Percentiles rank a stretch among this genome's conserved stretches.
Conservation (phyloP, 2,329 filamentous ascomycete species). For the Aspergillus felis region DNA sequence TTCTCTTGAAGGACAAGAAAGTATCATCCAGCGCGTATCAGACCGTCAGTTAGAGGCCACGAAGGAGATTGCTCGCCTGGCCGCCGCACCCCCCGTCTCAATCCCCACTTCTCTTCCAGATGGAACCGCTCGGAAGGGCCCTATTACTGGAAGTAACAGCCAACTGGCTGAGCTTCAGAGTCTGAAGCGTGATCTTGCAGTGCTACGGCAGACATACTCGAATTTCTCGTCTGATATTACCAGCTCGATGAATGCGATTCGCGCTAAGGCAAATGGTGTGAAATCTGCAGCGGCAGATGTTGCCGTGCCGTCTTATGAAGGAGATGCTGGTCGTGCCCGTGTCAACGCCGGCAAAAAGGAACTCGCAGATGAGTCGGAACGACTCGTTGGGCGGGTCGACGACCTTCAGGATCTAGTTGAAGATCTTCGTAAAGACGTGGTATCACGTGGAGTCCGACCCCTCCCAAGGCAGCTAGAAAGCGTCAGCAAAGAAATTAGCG, state of each 20-base stretch:
- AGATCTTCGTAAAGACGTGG: slow-evolving; percentile 95
- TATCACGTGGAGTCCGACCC: slow-evolving; percentile 85
- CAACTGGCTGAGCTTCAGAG: slow-evolving; percentile 76
- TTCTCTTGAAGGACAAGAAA: slow-evolving; percentile 76
- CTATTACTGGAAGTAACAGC: slow-evolving; percentile 45
- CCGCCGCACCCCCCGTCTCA: slow-evolving; percentile 44
- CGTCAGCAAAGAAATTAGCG: slow-evolving; percentile 82
- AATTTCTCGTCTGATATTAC: slow-evolving; percentile 86
- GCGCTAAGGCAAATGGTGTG: slow-evolving; percentile 74
- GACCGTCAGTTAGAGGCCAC: slow-evolving; percentile 86
- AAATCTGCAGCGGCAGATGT: slow-evolving; percentile 71
- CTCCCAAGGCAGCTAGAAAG: slow-evolving; percentile 83
- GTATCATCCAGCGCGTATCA: slow-evolving; percentile 78
- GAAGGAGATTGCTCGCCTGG: slow-evolving; percentile 73
- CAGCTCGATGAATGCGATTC: slow-evolving; percentile 78
- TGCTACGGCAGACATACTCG: slow-evolving; percentile 88
- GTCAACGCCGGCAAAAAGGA: slow-evolving; percentile 83
- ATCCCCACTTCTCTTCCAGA: slow-evolving; percentile 20
- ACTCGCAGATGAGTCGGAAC: slow-evolving; percentile 81
- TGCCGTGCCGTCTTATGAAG: slow-evolving; percentile 66
- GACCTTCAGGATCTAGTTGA: slow-evolving; percentile 97
- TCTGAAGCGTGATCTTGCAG: slow-evolving; percentile 81
- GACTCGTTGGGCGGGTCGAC: slow-evolving; percentile 85
- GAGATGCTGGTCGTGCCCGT: slow-evolving; percentile 77
- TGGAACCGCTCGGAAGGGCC: slow-evolving; percentile 21